Percentiles rank a stretch among this genome's conserved stretches.
Conservation (phyloP, 1,284 basidiomycete species). For the Clitocybe nebularis region DNA sequence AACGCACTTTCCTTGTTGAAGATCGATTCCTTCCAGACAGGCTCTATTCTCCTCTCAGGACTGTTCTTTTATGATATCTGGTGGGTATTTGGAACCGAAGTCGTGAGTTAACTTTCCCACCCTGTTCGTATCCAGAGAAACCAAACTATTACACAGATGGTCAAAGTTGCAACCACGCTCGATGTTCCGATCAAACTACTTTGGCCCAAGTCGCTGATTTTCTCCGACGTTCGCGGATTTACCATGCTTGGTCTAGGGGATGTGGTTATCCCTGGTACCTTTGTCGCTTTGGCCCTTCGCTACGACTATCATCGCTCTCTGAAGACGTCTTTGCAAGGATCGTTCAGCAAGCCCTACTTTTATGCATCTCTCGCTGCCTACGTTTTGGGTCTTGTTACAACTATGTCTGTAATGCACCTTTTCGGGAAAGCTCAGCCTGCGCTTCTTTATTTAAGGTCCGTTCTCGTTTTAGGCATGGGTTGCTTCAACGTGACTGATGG, state of each 20-base stretch:
- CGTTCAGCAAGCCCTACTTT: slow-evolving; percentile 80
- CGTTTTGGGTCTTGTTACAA: slow-evolving; percentile 70
- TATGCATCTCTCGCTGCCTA: slow-evolving; percentile 71
- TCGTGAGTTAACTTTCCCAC: slow-evolving; percentile 51
- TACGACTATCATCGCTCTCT: slow-evolving; percentile 69
- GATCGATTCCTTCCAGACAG: slow-evolving; percentile 90
- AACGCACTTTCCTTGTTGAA: slow-evolving; percentile 81
- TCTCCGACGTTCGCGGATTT: slow-evolving; percentile 59
- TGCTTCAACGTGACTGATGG: slow-evolving; percentile 1
- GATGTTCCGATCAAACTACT: slow-evolving; percentile 94
- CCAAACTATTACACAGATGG: slow-evolving; percentile 61
- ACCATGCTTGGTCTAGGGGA: slow-evolving; percentile 94
- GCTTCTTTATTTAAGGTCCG: slow-evolving; percentile 85
- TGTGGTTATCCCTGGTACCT: slow-evolving; percentile 87
- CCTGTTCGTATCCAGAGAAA: background rate
- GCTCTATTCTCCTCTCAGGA: slow-evolving; percentile 72
- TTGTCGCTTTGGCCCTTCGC: slow-evolving; percentile 85
- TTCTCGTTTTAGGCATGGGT: slow-evolving; percentile 5
- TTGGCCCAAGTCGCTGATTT: slow-evolving; percentile 73
- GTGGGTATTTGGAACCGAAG: slow-evolving; percentile 83
- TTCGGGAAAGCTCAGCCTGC: slow-evolving; percentile 87
- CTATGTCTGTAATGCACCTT: slow-evolving; percentile 87
- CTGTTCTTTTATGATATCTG: slow-evolving; percentile 89
- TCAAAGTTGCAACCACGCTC: slow-evolving; percentile 87
- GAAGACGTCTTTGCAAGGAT: slow-evolving; percentile 10